These are phyloP conservation scores for Martiniozyma abietophila DNA, from an alignment of 805 yeast species.

Conservation along the genomic window DNA sequence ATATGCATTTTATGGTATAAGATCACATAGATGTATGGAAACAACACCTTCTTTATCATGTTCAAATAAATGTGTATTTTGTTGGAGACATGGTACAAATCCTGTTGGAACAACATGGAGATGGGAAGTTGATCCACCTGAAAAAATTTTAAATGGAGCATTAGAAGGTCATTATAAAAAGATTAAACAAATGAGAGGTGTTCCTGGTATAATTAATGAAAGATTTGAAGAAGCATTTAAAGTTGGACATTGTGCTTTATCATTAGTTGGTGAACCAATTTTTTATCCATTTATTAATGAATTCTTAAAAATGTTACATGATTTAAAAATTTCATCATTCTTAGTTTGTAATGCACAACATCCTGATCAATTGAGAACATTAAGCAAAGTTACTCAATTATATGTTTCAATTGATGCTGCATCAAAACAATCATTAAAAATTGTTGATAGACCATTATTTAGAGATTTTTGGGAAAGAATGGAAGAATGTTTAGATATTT, in stretches of 20 bases:
- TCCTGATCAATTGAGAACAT: slow-evolving; percentile 66
- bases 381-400: slow-evolving; percentile 77
- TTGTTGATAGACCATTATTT: slow-evolving; percentile 81
- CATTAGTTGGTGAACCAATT: slow-evolving; percentile 91
- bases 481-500: slow-evolving; percentile 68
- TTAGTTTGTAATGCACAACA: slow-evolving; percentile 95
- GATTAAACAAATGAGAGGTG: slow-evolving; percentile 91
- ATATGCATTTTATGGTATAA: slow-evolving; percentile 85
- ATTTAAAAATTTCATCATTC: slow-evolving; percentile 71
- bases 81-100: slow-evolving; percentile 97
- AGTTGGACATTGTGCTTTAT: slow-evolving; percentile 85
- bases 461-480: slow-evolving; percentile 91
- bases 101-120: slow-evolving; percentile 96
- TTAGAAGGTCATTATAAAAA: slow-evolving; percentile 82
- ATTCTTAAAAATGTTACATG: slow-evolving; percentile 74
- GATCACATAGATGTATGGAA: slow-evolving; percentile 90
- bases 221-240: slow-evolving; percentile 86
- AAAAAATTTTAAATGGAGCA: slow-evolving; percentile 75
- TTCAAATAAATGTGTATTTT: slow-evolving; percentile 90
- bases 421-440: slow-evolving; percentile 68
- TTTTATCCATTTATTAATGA: slow-evolving; percentile 87
- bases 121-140: slow-evolving; percentile 92
- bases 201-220: slow-evolving; percentile 86
- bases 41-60: slow-evolving; percentile 91
- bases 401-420: slow-evolving; percentile 93